These are phyloP conservation scores for Solanum aculeatissimum DNA, from an alignment of 305 asterid genomes.

Conservation along the genomic window DNA sequence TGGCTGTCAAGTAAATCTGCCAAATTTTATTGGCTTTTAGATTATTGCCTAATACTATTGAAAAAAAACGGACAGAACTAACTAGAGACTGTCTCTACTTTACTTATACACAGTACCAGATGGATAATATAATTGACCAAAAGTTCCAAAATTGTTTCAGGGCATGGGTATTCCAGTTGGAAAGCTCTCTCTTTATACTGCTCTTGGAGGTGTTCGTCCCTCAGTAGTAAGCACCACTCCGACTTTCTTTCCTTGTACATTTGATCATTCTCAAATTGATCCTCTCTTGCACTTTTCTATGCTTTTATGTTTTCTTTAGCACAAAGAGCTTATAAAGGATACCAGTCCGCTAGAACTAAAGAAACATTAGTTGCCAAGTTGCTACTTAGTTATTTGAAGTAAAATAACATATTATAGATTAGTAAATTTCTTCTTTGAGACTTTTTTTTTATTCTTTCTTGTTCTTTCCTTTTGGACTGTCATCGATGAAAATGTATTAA, in stretches of 20 bases:
- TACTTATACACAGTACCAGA: neutral
- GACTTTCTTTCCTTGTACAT: slow-evolving; percentile 1
- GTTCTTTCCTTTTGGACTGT: neutral
- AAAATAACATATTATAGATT: neutral
- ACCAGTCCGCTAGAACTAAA: neutral
- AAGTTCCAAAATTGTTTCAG: slow-evolving; percentile 27
- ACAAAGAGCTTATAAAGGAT: neutral
- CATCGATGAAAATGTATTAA: neutral
- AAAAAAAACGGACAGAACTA: neutral
- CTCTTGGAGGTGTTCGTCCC: slow-evolving; percentile 98
- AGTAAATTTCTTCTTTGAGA: neutral
- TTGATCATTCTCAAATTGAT: neutral
- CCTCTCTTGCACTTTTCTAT: neutral
- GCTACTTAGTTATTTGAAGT: neutral
- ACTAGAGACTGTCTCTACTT: neutral
- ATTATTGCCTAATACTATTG: neutral
- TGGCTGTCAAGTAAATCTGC: slow-evolving; percentile 75
- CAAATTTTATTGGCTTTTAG: neutral
- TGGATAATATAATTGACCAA: neutral
- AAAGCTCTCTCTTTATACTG: slow-evolving; percentile 89
- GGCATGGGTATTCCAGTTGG: slow-evolving; percentile 99
- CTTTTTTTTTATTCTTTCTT: neutral
- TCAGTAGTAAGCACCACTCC: slow-evolving; percentile 55
- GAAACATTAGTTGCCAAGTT: neutral
- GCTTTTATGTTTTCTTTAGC: neutral